phyloP scores from a whole-genome alignment of 2,329 filamentous ascomycete species.

The Trichoderma sp. region DNA sequence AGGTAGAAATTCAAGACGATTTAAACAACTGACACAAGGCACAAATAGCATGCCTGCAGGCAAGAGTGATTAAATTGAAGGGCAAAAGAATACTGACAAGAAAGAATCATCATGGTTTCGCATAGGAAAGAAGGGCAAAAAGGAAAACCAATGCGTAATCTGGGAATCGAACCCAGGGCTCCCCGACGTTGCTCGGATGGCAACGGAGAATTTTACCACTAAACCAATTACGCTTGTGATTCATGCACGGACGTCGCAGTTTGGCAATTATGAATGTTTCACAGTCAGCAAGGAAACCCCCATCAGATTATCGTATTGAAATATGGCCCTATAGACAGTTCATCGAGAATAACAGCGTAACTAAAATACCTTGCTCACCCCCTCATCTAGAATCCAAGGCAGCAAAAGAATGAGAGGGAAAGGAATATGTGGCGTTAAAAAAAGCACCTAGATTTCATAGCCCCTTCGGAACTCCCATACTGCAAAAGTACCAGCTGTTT shows the following conservation, averaged over 20 bases:
- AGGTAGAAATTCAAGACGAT: background rate
- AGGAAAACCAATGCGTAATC: conserved; percentile 30
- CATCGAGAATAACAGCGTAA: background rate
- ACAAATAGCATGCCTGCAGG: background rate
- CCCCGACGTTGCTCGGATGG: conserved; percentile 35
- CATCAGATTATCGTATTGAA: background rate
- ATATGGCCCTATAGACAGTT: background rate
- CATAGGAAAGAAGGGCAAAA: background rate
- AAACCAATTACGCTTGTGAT: conserved; percentile 27
- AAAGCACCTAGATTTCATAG: no score
- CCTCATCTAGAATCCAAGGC: no score
- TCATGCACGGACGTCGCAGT: background rate
- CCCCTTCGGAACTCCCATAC: no score
- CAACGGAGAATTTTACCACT: conserved; percentile 36
- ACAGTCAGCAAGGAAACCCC: background rate
- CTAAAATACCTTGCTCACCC: no score
- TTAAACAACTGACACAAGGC: background rate
- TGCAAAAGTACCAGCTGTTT: background rate
- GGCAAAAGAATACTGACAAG: background rate
- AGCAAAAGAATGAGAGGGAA: no score
- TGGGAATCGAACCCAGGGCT: conserved; percentile 39
- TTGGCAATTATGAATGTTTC: background rate
- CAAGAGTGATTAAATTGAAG: background rate
- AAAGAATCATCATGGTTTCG: background rate
- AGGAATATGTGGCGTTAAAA: no score